phyloP scores from a whole-genome alignment of 2,329 filamentous ascomycete genomes.

The Capronia americana region DNA sequence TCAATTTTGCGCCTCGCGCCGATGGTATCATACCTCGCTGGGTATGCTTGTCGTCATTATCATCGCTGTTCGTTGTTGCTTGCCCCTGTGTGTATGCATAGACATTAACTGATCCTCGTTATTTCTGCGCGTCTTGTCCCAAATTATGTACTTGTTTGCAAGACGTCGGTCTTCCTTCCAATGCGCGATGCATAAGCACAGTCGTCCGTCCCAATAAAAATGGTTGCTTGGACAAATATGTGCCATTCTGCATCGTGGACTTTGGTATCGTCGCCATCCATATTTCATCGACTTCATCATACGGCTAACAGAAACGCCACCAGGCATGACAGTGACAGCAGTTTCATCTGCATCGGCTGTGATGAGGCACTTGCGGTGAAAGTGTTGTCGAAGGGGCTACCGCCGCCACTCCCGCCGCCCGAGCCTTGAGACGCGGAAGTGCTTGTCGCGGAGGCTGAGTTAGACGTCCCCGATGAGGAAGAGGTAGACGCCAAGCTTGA shows the following conservation, averaged over 20 bases:
- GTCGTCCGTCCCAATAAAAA: background rate
- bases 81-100: conserved; percentile 8
- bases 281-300: background rate
- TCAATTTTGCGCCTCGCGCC: too few relatives aligned
- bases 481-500: conserved; percentile 41
- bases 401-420: conserved; percentile 64
- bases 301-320: background rate
- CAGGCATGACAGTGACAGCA: background rate
- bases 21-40: background rate
- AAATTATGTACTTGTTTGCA: conserved; percentile 3
- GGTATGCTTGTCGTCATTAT: conserved; percentile 13
- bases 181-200: background rate
- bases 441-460: conserved; percentile 74
- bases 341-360: background rate
- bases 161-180: background rate
- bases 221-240: background rate
- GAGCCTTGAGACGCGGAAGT: conserved; percentile 59
- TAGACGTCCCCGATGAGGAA: conserved; percentile 62
- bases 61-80: conserved; percentile 17
- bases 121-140: background rate
- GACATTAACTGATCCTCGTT: conserved; percentile 15
- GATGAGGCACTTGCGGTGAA: background rate
- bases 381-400: conserved; percentile 59
- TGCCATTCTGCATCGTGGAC: background rate
- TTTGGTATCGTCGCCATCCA: background rate